Conservation (phyloP, 441 rosid species). For the Populus hybrid region DNA sequence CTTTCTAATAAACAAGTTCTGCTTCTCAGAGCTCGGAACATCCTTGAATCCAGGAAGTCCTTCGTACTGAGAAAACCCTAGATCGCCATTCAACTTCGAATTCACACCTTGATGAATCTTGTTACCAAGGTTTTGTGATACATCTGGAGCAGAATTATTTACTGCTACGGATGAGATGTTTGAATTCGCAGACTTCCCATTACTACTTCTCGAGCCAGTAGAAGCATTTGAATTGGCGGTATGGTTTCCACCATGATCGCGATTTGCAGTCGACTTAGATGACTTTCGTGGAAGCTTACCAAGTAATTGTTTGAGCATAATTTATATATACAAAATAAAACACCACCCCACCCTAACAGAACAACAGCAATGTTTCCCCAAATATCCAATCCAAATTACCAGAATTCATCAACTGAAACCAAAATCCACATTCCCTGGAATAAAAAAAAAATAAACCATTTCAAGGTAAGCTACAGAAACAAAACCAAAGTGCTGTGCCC, state of each 20-base stretch:
- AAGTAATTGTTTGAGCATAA: conserved; percentile 29
- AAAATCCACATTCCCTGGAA: conserved; percentile 15
- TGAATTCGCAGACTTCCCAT: conserved; percentile 27
- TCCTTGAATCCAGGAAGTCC: conserved; percentile 69
- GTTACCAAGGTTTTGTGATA: background rate
- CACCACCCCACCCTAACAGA: conserved; percentile 11
- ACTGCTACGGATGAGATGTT: conserved; percentile 15
- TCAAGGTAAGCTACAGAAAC: conserved; percentile 2
- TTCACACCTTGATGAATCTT: conserved; percentile 27
- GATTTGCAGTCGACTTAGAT: conserved; percentile 42
- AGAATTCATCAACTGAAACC: conserved; percentile 14
- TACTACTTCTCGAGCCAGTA: conserved; percentile 28
- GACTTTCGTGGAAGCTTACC: conserved; percentile 68
- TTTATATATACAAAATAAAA: conserved; percentile 23
- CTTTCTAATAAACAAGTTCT: conserved; percentile 59
- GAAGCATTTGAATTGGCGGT: conserved; percentile 23
- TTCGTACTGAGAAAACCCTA: conserved; percentile 46
- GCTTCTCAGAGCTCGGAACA: conserved; percentile 67
- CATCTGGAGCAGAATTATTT: conserved; percentile 28
- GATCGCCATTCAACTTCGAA: conserved; percentile 43
- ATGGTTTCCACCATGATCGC: conserved; percentile 38
- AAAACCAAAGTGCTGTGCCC: background rate
- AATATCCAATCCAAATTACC: conserved; percentile 12
- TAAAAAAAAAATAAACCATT: conserved; percentile 2
- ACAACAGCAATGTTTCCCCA: conserved; percentile 13